A percentile compares a stretch with the other conserved stretches of the same genome.
These are phyloP conservation scores for Podospora conica DNA, from an alignment of 495 filamentous ascomycete species.

Conservation along the genomic window DNA sequence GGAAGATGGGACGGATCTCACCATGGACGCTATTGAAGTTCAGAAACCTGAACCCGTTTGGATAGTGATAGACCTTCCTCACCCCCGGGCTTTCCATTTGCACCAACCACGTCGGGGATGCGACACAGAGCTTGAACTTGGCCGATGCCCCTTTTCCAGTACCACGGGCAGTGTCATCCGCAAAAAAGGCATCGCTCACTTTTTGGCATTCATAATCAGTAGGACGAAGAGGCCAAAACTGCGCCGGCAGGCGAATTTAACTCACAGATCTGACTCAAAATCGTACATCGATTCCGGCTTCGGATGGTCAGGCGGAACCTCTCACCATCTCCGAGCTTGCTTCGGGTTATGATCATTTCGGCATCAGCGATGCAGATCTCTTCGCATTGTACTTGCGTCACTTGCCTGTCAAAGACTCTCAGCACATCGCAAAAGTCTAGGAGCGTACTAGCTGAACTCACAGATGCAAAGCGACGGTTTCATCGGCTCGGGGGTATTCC, in stretches of 20 bases:
- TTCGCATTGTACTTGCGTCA: slow-evolving; percentile 17
- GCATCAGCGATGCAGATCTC: slow-evolving; percentile 16
- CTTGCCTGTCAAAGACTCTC: slow-evolving; percentile 4
- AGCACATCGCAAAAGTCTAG: not conserved
- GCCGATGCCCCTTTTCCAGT: not conserved
- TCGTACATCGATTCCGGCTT: slow-evolving; percentile 20
- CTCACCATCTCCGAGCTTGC: not conserved
- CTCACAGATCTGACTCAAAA: slow-evolving; percentile 18
- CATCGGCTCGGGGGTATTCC: slow-evolving; percentile 14
- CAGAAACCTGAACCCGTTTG: slow-evolving; percentile 17
- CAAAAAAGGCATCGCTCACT: slow-evolving; percentile 1
- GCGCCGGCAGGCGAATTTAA: not conserved
- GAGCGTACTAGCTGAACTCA: slow-evolving; percentile 1
- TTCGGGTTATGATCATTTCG: slow-evolving; percentile 15
- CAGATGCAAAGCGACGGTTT: slow-evolving; percentile 18
- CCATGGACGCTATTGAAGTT: slow-evolving; percentile 15
- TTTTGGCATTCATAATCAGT: not conserved
- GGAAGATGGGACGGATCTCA: not conserved
- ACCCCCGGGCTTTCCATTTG: slow-evolving; percentile 9
- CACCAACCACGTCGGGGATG: slow-evolving; percentile 15
- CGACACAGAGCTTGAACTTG: not conserved
- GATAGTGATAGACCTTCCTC: slow-evolving; percentile 16
- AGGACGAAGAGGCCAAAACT: not conserved
- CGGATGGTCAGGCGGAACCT: slow-evolving; percentile 15
- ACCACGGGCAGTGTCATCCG: not conserved